Evolutionary conservation across 257 asterid genomes (phyloP).

Genomic region (Capsicum baccatum): DNA sequence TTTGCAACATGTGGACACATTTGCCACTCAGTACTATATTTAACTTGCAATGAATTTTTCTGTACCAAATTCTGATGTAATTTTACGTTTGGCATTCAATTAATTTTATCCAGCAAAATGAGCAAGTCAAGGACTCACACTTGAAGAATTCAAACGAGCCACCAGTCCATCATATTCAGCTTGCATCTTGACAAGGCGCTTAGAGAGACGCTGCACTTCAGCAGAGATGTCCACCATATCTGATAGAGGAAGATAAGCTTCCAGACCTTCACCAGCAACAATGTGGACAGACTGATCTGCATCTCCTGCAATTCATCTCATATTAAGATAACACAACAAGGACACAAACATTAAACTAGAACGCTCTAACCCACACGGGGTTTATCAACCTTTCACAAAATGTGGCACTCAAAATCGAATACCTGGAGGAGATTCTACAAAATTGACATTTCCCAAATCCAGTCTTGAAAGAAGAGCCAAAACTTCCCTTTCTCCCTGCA

Average conservation of each 20-base stretch:
- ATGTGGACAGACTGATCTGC: slow-evolving; percentile 86
- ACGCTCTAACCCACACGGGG: not conserved
- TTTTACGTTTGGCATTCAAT: slow-evolving; percentile 1
- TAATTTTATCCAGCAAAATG: slow-evolving; percentile 3
- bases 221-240: slow-evolving; percentile 95
- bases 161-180: slow-evolving; percentile 77
- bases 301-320: slow-evolving; percentile 62
- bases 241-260: slow-evolving; percentile 96
- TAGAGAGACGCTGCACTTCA: slow-evolving; percentile 81
- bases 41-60: not conserved
- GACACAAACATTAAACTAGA: slow-evolving; percentile 17
- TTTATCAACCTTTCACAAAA: not conserved
- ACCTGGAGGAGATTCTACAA: slow-evolving; percentile 78
- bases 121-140: slow-evolving; percentile 53
- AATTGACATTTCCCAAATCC: slow-evolving; percentile 70
- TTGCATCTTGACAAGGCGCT: slow-evolving; percentile 82
- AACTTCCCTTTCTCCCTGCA: slow-evolving; percentile 87
- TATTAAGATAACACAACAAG: slow-evolving; percentile 30
- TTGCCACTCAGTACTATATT: not conserved
- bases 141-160: slow-evolving; percentile 79
- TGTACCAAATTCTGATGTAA: slow-evolving; percentile 1
- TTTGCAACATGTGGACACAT: not conserved
- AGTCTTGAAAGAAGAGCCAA: slow-evolving; percentile 89
- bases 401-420: slow-evolving; percentile 15
- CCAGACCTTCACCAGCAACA: slow-evolving; percentile 93